Conservation (phyloP, 176 grass and related monocot species). For the Paspalum vaginatum region DNA sequence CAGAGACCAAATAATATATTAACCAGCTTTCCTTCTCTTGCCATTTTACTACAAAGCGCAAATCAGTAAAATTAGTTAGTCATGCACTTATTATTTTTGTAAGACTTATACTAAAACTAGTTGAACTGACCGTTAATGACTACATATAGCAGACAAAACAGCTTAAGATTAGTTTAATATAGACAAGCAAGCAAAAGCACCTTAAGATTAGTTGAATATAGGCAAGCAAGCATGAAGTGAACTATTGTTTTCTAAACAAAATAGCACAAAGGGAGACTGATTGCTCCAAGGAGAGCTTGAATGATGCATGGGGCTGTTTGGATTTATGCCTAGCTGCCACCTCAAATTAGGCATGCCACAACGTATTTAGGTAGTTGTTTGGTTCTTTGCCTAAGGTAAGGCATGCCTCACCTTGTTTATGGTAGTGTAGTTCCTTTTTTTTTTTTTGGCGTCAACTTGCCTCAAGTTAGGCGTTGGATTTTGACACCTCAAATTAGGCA, state of each 20-base stretch:
- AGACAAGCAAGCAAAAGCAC: slow-evolving; percentile 11
- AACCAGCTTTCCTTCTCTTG: slow-evolving; percentile 59
- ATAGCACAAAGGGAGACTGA: background rate
- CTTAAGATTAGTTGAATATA: slow-evolving; percentile 28
- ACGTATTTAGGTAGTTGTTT: no score
- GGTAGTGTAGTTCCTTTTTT: no score
- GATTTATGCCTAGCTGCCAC: no score
- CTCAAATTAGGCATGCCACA: no score
- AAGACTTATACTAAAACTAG: slow-evolving; percentile 41
- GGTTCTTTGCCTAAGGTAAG: no score
- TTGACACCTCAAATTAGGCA: no score
- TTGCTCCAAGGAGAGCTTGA: background rate
- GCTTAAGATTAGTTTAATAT: slow-evolving; percentile 29
- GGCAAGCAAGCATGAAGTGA: slow-evolving; percentile 7
- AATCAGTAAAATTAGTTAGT: slow-evolving; percentile 58
- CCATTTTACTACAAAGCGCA: slow-evolving; percentile 65
- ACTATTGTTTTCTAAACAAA: slow-evolving; percentile 3
- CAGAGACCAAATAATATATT: slow-evolving; percentile 54
- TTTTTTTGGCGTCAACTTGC: no score
- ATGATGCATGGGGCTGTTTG: slow-evolving; percentile 8
- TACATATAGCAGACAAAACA: slow-evolving; percentile 32
- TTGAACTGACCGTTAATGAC: slow-evolving; percentile 46
- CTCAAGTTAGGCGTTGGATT: no score
- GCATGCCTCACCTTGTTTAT: no score
- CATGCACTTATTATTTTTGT: slow-evolving; percentile 48